Percentiles rank a stretch among this genome's conserved stretches.
Evolutionary conservation across 768 basidiomycete genomes (phyloP).

Genomic region (Auricularia cornea): DNA sequence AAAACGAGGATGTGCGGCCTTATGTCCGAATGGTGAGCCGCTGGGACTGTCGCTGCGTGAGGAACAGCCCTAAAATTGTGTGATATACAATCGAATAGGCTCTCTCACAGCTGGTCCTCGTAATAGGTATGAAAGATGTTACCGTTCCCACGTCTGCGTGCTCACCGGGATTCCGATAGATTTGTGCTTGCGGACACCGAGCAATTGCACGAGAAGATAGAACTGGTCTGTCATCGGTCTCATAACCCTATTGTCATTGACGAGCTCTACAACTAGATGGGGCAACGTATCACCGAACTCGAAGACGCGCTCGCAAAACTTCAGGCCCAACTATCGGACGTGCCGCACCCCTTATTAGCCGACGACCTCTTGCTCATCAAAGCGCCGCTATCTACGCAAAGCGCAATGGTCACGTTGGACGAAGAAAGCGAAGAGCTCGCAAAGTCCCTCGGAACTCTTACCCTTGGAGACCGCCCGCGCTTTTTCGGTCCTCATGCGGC

Average conservation of each 20-base stretch:
- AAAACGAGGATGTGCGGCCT: constrained; percentile 51
- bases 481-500: not conserved
- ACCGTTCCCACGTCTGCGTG: no score
- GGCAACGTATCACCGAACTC: constrained; percentile 32
- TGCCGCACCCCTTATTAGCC: constrained; percentile 56
- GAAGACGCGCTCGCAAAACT: constrained; percentile 61
- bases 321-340: constrained; percentile 37
- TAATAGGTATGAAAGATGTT: not conserved
- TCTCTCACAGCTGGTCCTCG: not conserved
- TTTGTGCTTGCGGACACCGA: not conserved
- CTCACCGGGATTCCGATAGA: not conserved
- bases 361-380: constrained; percentile 72
- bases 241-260: no score
- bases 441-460: not conserved
- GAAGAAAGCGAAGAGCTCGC: not conserved
- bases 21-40: constrained; percentile 35
- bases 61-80: not conserved
- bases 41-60: not conserved
- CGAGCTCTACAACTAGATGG: not conserved
- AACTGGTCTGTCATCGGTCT: not conserved
- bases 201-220: not conserved
- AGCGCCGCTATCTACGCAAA: constrained; percentile 28
- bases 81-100: not conserved
- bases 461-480: not conserved
- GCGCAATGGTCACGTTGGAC: not conserved